These are phyloP conservation scores for Termitomyces sp. DNA, from an alignment of 768 basidiomycete genomes.

Conservation along the genomic window DNA sequence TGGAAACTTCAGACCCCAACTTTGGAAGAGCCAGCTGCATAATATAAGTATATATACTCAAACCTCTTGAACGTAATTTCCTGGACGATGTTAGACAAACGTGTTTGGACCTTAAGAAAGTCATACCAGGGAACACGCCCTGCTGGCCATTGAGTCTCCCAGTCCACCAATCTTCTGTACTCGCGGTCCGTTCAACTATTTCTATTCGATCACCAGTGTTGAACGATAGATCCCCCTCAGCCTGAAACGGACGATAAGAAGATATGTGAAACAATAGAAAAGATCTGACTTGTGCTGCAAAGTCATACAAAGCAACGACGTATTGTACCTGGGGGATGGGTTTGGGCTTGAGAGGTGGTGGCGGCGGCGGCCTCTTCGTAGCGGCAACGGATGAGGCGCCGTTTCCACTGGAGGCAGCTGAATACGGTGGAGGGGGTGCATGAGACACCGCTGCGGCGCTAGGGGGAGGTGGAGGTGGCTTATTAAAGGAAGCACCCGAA, in stretches of 20 bases:
- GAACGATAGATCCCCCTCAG: conserved; percentile 91
- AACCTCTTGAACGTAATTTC: conserved; percentile 63
- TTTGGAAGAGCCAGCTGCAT: no score
- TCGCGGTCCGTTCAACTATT: conserved; percentile 76
- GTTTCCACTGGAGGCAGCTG: conserved; percentile 20
- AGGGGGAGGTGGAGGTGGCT: conserved; percentile 51
- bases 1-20: background rate
- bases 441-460: conserved; percentile 21
- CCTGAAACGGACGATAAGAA: conserved; percentile 31
- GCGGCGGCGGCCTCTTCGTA: conserved; percentile 82
- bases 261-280: background rate
- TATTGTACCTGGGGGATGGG: conserved; percentile 69
- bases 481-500: conserved; percentile 35
- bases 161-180: conserved; percentile 97
- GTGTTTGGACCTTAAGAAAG: background rate
- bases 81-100: conserved; percentile 24
- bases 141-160: conserved; percentile 76
- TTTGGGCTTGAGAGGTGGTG: conserved; percentile 87
- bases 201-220: conserved; percentile 87
- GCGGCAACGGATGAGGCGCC: conserved; percentile 30
- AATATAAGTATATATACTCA: background rate
- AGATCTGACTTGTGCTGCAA: conserved; percentile 70
- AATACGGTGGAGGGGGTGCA: conserved; percentile 43
- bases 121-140: conserved; percentile 85
- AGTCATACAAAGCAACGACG: conserved; percentile 94